Evolutionary conservation across 2,329 filamentous ascomycete species (phyloP), one percentile per base, ranked within the genome.

Genomic region (Arthrobotrys sphaeroides): DNA sequence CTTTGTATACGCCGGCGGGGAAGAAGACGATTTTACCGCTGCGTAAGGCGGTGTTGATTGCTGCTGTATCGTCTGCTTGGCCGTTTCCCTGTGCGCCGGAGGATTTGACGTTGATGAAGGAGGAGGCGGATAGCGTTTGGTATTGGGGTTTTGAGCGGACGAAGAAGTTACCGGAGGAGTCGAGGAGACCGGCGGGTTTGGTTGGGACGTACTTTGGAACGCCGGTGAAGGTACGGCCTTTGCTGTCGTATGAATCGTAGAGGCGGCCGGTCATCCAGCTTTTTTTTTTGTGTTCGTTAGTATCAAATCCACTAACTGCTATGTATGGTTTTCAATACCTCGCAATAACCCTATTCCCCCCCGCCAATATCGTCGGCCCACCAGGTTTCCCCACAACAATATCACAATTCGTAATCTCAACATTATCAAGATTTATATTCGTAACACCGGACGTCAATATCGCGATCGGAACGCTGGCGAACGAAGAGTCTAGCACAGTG

Each of bases 61-160:
- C 91, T 3, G 86, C 88, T n/a, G 94, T 97, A 80, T 98, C 95
- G 79, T 98, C 94, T 0, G 92, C 92, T 22, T 84, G 83, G 60
- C 94, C 95, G 80, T 99, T 94, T 80, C 95, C 95, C 84, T 89
- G 91, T 80, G 93, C 94, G 70, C 95, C 94, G 2, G 31, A 22
- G 57, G 87, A 86, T 40, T 87, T 87, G 73, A 85, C 86, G n/a
- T 86, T 87, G 3, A 88, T 83, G 1, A 92, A 83, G 38, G 84
- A 84, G 73, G 85, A 86, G 13, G 86, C 87, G 2, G 89, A 83
- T 1, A 91, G 83, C 38, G 0, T 84, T 81, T 91, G 88, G 81
- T 98, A 99, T 82, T 97, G 91, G 7, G 95, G 95, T 86, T 94
- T 96, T 82, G 89, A 90, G 78, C 91, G 90, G 77, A 92, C 90